Percentiles rank a stretch among this genome's conserved stretches.
These are phyloP conservation scores for Podaxis carcinomalis DNA, from an alignment of 768 basidiomycete genomes.

Conservation along the genomic window DNA sequence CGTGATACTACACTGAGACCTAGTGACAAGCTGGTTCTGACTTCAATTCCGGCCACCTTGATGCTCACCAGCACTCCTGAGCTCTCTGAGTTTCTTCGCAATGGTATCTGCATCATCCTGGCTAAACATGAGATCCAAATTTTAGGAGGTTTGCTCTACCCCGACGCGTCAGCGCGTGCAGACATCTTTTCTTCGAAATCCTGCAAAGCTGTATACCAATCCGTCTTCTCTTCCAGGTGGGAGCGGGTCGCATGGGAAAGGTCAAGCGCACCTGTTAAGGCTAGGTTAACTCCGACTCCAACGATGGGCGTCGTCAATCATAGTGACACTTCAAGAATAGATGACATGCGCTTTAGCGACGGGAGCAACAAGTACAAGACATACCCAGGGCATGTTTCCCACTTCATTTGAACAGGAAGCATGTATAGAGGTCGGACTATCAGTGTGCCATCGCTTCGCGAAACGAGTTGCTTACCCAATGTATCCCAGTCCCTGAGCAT, in stretches of 20 bases:
- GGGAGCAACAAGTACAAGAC: neutral
- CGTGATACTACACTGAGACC: neutral
- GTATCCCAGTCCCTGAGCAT: conserved; percentile 3
- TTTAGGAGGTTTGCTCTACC: neutral
- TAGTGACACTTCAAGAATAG: conserved; percentile 12
- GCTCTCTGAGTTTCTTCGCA: neutral
- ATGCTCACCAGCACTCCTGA: neutral
- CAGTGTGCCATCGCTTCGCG: conserved; percentile 7
- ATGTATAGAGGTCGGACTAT: conserved; percentile 12
- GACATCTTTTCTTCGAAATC: conserved; percentile 8
- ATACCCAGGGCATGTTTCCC: conserved; percentile 10
- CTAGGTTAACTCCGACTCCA: conserved; percentile 21
- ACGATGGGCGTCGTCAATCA: conserved; percentile 22
- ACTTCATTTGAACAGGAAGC: conserved; percentile 6
- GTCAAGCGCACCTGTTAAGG: conserved; percentile 18
- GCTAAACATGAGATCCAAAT: neutral
- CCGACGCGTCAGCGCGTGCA: neutral
- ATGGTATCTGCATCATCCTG: neutral
- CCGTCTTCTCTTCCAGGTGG: neutral
- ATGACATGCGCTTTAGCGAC: neutral
- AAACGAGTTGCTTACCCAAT: neutral
- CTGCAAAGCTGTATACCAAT: neutral
- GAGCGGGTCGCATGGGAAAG: conserved; percentile 10
- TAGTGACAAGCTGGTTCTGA: neutral
- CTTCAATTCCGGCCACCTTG: neutral